Base-by-base conservation (phyloP, 768 basidiomycete genomes). In the Flagelloscypha sp. region DNA sequence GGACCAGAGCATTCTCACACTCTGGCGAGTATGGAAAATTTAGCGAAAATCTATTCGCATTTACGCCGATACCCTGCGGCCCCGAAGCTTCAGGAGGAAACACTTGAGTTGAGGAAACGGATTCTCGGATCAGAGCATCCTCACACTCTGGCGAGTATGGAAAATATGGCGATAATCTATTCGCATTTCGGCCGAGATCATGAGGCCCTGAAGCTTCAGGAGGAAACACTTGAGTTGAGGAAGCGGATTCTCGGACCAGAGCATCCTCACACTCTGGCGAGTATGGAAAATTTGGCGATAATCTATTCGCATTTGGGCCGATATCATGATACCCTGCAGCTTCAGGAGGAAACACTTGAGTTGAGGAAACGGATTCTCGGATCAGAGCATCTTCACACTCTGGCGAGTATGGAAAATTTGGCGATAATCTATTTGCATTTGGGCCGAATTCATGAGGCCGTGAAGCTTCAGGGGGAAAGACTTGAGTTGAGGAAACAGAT, bases 141-240 rank as follows among this genome's bases (percentile, higher is more conserved):
- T 24, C 36, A 42, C 12, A 42, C 41, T 12, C 16, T 37, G 22
- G 19, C 12, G 9, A 16, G 21, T 18, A 38, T 42, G 36, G 19
- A 11, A 9, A 40, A 37, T 15, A 30, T 42, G 10, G 41, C 41
- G n/a, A n/a, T n/a, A n/a, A n/a, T n/a, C n/a, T n/a, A n/a, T n/a
- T n/a, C n/a, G n/a, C n/a, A n/a, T n/a, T n/a, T n/a, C n/a, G n/a
- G n/a, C n/a, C n/a, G n/a, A n/a, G n/a, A n/a, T n/a, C n/a, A n/a
- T n/a, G n/a, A n/a, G n/a, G 36, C 41, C 10, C 18, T 27, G 24
- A 12, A 25, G n/a, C 25, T 33, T 12, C 36, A 42, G 21, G 20
- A 20, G 13, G 13, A 24, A 12, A 27, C 23, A 11, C 23, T 42
- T 30, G 30, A 6, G 6, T 10, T 30, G 23, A 18, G 30, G 7